Base-by-base conservation (phyloP, 495 filamentous ascomycete genomes). In the Aspergillus avenaceus region DNA sequence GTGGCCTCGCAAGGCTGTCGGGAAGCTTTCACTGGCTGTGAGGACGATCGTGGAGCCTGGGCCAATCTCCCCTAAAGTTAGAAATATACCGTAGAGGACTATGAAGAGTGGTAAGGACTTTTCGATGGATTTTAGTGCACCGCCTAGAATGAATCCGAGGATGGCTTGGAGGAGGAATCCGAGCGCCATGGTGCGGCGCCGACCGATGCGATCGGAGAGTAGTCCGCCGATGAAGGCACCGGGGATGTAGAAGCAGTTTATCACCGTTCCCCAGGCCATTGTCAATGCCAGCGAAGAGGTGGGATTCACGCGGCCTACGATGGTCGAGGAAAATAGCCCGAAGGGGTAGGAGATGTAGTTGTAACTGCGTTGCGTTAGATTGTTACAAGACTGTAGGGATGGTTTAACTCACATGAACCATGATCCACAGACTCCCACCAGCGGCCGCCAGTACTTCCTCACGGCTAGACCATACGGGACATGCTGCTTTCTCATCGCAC, bases 21-120 rank as follows among this genome's bases (percentile, higher is more conserved):
- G 85, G 59, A 81, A 85, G n/a, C 87, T 90, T 41, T 64, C 62
- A 44, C 62, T 64, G 4, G 62, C 62, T 5, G 62, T 58, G 2
- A 91, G 74, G 5, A 88, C 87, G 56, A 92, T 90, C 56, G 91
- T 92, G 64, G 91, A 82, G 5, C 88, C 88, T 0, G 88, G 87
- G 0, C 88, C 88, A 23, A 88, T 54, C 63, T 91, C 88, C 8
- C 88, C 88, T 3, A 93, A 76, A 0, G 80, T 80, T 1, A 72
- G 62, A 55, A 79, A 78, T 34, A 79, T 68, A 6, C 74, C 75
- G 50, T 79, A 80, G 41, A 80, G 64, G 7, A 79, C 65, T 0
- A 81, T 60, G 41, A 81, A 80, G 5, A 80, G 63, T 0, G 75
- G 69, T 29, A 77, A 73, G 7, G 74, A 45, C 0, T 34, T 64